phyloP scores from a whole-genome alignment of 805 yeast species.

The Saccharomyces kudriavzevii region DNA sequence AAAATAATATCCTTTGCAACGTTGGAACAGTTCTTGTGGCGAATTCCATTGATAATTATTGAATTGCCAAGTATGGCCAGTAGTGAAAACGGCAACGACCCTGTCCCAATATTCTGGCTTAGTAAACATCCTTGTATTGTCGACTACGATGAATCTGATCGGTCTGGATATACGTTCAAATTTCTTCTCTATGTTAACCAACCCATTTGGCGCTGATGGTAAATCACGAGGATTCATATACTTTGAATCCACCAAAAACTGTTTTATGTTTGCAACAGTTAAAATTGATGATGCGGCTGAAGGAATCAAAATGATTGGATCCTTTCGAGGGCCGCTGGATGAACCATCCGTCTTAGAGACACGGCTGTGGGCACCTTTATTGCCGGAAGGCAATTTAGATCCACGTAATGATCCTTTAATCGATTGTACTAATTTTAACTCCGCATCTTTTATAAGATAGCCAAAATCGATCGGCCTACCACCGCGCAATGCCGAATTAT shows the following conservation, averaged over 20 bases:
- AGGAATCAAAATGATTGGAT: constrained; percentile 68
- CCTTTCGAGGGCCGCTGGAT: constrained; percentile 27
- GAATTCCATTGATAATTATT: constrained; percentile 74
- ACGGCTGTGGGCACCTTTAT: constrained; percentile 15
- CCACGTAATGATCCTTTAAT: constrained; percentile 33
- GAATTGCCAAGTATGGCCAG: constrained; percentile 98
- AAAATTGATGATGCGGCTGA: constrained; percentile 72
- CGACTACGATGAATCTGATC: constrained; percentile 54
- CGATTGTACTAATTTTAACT: constrained; percentile 47
- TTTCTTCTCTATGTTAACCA: constrained; percentile 27
- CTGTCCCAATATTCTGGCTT: constrained; percentile 98
- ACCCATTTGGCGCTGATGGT: constrained; percentile 25
- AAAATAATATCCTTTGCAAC: constrained; percentile 74
- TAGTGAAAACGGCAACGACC: constrained; percentile 89
- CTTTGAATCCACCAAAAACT: constrained; percentile 64
- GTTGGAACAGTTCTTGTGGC: constrained; percentile 74
- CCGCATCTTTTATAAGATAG: constrained; percentile 59
- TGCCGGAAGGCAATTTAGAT: constrained; percentile 18
- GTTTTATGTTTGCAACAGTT: constrained; percentile 56
- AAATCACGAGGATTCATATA: constrained; percentile 46
- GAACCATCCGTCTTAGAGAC: constrained; percentile 13
- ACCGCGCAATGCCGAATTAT: constrained; percentile 58
- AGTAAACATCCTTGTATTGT: constrained; percentile 75
- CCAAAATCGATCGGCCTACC: constrained; percentile 57
- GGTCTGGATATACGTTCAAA: constrained; percentile 27